Evolutionary conservation across 2,329 filamentous ascomycete genomes (phyloP).

Genomic region (Pseudogymnoascus pannorum): DNA sequence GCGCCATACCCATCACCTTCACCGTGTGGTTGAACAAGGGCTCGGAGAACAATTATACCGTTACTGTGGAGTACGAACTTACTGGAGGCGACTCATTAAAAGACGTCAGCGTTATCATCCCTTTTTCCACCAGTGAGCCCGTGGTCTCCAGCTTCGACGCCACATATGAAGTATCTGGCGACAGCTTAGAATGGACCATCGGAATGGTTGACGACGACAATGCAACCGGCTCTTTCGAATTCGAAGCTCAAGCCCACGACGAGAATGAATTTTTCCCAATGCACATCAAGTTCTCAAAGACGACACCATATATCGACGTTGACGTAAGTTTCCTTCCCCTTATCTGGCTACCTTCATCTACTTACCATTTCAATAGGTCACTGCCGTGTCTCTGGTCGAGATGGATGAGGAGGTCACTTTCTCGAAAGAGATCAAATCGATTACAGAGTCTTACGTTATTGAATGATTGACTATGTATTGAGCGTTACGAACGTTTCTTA

Average conservation of each 20-base stretch:
- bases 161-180: constrained; percentile 86
- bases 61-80: constrained; percentile 94
- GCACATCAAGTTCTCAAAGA: constrained; percentile 82
- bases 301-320: constrained; percentile 80
- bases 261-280: constrained; percentile 98
- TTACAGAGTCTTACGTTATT: constrained; percentile 69
- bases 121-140: constrained; percentile 78
- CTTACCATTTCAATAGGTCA: constrained; percentile 45
- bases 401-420: constrained; percentile 74
- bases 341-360: background rate
- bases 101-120: constrained; percentile 82
- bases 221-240: constrained; percentile 82
- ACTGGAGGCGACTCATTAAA: constrained; percentile 70
- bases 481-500: constrained; percentile 3
- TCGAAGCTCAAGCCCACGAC: constrained; percentile 79
- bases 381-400: constrained; percentile 62
- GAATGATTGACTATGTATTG: constrained; percentile 43
- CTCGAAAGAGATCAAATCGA: constrained; percentile 72
- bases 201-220: constrained; percentile 79
- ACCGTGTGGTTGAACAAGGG: constrained; percentile 97
- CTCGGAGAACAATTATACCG: constrained; percentile 68
- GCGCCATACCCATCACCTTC: constrained; percentile 85
- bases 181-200: constrained; percentile 90
- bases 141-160: constrained; percentile 89
- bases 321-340: constrained; percentile 59